These are phyloP conservation scores for Fusarium pseudonygamai DNA, from an alignment of 2,329 filamentous ascomycete genomes.

Conservation along the genomic window DNA sequence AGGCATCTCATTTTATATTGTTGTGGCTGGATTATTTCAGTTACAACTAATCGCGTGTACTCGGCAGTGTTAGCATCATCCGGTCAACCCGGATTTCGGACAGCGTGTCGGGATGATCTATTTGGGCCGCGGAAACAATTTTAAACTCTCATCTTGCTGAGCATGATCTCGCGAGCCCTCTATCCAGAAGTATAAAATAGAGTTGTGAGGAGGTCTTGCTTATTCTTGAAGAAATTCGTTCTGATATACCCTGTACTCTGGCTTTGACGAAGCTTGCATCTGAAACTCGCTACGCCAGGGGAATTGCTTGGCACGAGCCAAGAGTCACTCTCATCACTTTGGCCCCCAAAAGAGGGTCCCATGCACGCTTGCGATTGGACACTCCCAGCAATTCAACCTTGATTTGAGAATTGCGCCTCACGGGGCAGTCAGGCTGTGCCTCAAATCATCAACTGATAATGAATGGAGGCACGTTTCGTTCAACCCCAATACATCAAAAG, in stretches of 20 bases:
- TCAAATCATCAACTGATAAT: no score
- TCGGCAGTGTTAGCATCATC: no score
- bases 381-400: neutral
- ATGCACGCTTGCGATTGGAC: neutral
- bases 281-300: neutral
- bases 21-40: neutral
- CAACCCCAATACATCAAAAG: no score
- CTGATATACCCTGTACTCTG: no score
- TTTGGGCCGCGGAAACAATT: neutral
- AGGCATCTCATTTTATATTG: fast-evolving
- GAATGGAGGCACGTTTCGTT: neutral
- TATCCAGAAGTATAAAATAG: neutral
- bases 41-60: no score
- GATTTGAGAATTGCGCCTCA: neutral
- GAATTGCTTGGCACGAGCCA: neutral
- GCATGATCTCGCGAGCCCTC: neutral
- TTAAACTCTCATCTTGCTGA: neutral
- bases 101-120: neutral
- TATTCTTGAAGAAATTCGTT: neutral
- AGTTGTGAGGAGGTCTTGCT: neutral
- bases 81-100: neutral
- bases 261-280: neutral
- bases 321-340: neutral
- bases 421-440: neutral
- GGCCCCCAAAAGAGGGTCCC: neutral